Conservation (phyloP, 352 stramenopile species). For the Peronosclerospora sorghi region DNA sequence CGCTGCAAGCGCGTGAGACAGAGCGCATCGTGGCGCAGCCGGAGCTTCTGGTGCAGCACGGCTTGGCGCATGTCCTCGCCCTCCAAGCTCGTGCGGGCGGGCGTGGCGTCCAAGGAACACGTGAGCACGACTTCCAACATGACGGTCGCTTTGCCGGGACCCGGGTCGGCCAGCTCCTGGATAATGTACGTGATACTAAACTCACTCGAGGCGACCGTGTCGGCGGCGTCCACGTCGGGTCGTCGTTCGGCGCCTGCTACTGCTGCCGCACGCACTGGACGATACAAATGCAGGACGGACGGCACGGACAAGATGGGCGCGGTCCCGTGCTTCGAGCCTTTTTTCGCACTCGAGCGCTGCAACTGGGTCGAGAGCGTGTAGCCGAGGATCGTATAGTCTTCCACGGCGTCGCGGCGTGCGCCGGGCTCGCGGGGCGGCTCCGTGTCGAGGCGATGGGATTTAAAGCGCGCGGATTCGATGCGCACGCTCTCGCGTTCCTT, state of each 20-base stretch:
- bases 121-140: constrained; percentile 55
- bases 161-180: constrained; percentile 24
- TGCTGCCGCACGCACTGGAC: constrained; percentile 25
- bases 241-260: constrained; percentile 21
- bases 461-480: constrained; percentile 39
- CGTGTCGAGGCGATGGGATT: constrained; percentile 2
- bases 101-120: constrained; percentile 23
- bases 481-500: constrained; percentile 50
- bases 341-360: constrained; percentile 43
- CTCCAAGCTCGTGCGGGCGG: constrained; percentile 1
- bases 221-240: constrained; percentile 27
- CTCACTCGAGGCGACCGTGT: constrained; percentile 29
- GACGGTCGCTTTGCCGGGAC: constrained; percentile 15
- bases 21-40: constrained; percentile 40
- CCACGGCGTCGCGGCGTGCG: constrained; percentile 5
- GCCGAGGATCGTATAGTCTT: constrained; percentile 44
- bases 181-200: constrained; percentile 66
- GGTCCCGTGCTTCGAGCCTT: constrained; percentile 1
- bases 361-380: constrained; percentile 54
- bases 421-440: background rate
- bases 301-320: constrained; percentile 17
- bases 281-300: constrained; percentile 56
- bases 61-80: constrained; percentile 16
- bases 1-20: constrained; percentile 46
- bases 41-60: constrained; percentile 25